These are phyloP conservation scores for Candida gorgasii DNA, from an alignment of 805 yeast genomes.

Conservation along the genomic window DNA sequence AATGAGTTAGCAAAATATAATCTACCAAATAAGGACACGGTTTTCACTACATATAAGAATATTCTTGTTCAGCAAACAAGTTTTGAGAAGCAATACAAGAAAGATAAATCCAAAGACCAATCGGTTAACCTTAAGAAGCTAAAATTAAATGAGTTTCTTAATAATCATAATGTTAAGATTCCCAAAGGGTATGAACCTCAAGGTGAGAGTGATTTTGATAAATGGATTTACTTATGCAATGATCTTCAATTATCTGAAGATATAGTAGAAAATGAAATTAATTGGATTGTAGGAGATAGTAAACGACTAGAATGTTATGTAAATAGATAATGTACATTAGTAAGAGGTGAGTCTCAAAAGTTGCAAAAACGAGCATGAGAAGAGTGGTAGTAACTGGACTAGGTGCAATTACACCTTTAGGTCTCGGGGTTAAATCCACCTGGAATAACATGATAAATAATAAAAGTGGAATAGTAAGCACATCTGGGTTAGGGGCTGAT, in stretches of 20 bases:
- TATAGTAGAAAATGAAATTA: slow-evolving; percentile 28
- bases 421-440: slow-evolving; percentile 57
- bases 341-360: neutral
- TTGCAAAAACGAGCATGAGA: slow-evolving; percentile 18
- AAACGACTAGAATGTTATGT: slow-evolving; percentile 34
- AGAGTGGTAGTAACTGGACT: slow-evolving; percentile 92
- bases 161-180: neutral
- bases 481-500: slow-evolving; percentile 40
- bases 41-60: slow-evolving; percentile 28
- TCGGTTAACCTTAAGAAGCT: slow-evolving; percentile 30
- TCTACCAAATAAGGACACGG: slow-evolving; percentile 17
- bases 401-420: slow-evolving; percentile 85
- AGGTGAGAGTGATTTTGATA: slow-evolving; percentile 20
- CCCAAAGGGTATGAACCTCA: neutral
- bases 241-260: slow-evolving; percentile 18
- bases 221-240: slow-evolving; percentile 33
- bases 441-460: slow-evolving; percentile 58
- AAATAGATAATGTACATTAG: slow-evolving; percentile 7
- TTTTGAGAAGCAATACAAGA: slow-evolving; percentile 29
- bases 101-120: slow-evolving; percentile 11
- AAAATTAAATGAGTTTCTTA: slow-evolving; percentile 25
- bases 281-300: slow-evolving; percentile 43
- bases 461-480: slow-evolving; percentile 60
- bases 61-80: slow-evolving; percentile 28
- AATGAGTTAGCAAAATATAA: slow-evolving; percentile 14